Conservation (phyloP, 768 basidiomycete genomes). For the Favolaschia claudopus region DNA sequence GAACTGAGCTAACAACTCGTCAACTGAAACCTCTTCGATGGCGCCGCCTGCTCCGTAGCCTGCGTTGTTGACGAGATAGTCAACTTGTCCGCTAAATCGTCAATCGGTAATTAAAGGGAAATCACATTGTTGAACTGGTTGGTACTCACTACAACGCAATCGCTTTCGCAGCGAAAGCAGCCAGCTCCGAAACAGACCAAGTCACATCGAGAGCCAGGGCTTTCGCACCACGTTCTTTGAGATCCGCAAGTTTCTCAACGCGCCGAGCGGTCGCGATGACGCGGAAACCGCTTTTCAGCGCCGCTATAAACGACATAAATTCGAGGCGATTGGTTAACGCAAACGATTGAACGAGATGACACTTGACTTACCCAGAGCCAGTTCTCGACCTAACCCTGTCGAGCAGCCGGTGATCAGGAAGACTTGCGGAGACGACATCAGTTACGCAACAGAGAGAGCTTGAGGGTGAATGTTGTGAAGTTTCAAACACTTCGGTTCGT, state of each 20-base stretch:
- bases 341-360: too few relatives aligned
- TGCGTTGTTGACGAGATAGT: conserved; percentile 9
- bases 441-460: too few relatives aligned
- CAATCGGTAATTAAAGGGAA: neutral
- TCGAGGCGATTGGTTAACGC: too few relatives aligned
- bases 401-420: conserved; percentile 39
- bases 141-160: neutral
- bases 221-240: neutral
- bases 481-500: too few relatives aligned
- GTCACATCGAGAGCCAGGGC: neutral
- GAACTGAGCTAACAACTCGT: neutral
- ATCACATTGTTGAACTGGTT: neutral
- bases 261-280: conserved; percentile 7
- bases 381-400: conserved; percentile 37
- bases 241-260: neutral
- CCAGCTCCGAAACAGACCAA: neutral
- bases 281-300: neutral
- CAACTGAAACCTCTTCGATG: neutral
- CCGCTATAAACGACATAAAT: neutral
- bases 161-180: neutral
- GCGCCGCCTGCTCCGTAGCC: conserved; percentile 1
- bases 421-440: too few relatives aligned
- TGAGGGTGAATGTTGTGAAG: too few relatives aligned
- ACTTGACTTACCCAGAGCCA: conserved; percentile 11
- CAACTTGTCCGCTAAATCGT: conserved; percentile 4